Evolutionary conservation across 192 early-diverging fungal genomes (phyloP).

Genomic region (Martensiomyces pterosporus): DNA sequence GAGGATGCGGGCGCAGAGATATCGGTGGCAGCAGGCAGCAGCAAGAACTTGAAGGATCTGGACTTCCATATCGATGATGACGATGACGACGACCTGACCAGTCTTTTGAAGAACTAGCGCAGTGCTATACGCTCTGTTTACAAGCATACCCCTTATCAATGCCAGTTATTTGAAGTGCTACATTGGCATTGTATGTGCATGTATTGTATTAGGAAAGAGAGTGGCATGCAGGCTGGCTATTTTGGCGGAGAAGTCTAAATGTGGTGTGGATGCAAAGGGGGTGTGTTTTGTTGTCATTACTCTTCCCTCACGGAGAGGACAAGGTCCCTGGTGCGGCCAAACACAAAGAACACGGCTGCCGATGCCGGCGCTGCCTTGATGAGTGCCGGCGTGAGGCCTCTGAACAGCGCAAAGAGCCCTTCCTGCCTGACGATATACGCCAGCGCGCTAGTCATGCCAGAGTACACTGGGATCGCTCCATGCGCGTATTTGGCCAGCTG

Average conservation of each 20-base stretch:
- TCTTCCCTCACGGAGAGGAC: conserved; percentile 27
- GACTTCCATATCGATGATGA: conserved; percentile 33
- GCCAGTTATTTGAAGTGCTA: no score
- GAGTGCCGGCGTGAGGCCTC: conserved; percentile 77
- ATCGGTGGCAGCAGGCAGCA: no score
- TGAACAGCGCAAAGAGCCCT: conserved; percentile 81
- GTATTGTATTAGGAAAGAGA: no score
- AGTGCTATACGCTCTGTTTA: no score
- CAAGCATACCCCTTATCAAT: no score
- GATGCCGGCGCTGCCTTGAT: conserved; percentile 83
- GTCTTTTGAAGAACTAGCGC: conserved; percentile 19
- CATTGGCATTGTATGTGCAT: no score
- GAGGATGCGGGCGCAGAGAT: no score
- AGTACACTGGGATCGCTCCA: conserved; percentile 63
- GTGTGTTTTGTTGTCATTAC: conserved; percentile 1
- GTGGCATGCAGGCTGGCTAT: no score
- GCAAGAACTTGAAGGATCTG: conserved; percentile 13
- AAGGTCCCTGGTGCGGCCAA: conserved; percentile 59
- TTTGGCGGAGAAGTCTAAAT: no score
- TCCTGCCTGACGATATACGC: conserved; percentile 67
- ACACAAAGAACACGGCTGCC: conserved; percentile 86
- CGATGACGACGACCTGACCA: conserved; percentile 29
- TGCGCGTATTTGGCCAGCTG: conserved; percentile 56
- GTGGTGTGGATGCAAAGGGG: background rate
- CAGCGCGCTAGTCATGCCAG: conserved; percentile 59